A percentile compares a stretch with the other conserved stretches of the same genome.
Conservation (phyloP, 2,329 filamentous ascomycete species). For the Epichloe festucae region DNA sequence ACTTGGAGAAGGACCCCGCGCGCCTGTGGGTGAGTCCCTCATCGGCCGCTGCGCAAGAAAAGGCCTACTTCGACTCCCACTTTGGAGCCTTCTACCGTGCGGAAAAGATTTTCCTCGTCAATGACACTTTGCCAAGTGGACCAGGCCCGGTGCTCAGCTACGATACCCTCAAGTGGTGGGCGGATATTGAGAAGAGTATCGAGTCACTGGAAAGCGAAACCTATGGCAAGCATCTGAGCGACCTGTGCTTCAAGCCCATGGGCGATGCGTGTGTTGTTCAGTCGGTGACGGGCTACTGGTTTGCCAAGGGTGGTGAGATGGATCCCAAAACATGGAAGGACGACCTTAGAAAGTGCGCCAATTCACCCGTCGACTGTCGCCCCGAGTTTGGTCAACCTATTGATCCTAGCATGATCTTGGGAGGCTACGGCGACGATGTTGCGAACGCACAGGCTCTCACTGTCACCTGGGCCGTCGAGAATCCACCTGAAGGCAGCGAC, state of each 20-base stretch:
- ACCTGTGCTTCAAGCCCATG: slow-evolving; percentile 90
- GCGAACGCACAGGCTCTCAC: slow-evolving; percentile 69
- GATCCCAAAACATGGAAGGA: slow-evolving; percentile 51
- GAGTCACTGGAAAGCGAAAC: slow-evolving; percentile 56
- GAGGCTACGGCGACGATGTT: slow-evolving; percentile 60
- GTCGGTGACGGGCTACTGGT: slow-evolving; percentile 82
- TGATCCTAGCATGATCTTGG: slow-evolving; percentile 72
- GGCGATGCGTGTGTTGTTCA: slow-evolving; percentile 85
- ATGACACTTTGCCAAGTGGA: slow-evolving; percentile 55
- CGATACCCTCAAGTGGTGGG: slow-evolving; percentile 88
- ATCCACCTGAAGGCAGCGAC: slow-evolving; percentile 60
- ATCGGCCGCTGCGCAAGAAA: slow-evolving; percentile 82
- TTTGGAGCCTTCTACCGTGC: slow-evolving; percentile 95
- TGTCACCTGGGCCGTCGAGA: slow-evolving; percentile 89
- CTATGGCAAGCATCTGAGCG: slow-evolving; percentile 56
- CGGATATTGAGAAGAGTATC: slow-evolving; percentile 72
- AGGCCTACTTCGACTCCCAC: slow-evolving; percentile 80
- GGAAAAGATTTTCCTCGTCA: slow-evolving; percentile 87
- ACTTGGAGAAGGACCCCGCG: slow-evolving; percentile 83
- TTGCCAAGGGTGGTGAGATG: slow-evolving; percentile 34
- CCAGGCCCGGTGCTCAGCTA: slow-evolving; percentile 73
- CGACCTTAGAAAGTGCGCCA: slow-evolving; percentile 58
- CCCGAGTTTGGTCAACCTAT: slow-evolving; percentile 84
- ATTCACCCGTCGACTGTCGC: slow-evolving; percentile 71
- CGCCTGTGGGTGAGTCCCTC: slow-evolving; percentile 93